A percentile compares a stretch with the other conserved stretches of the same genome.
These are phyloP conservation scores for Kodamaea hsintzibuensis DNA, from an alignment of 805 yeast genomes.

Conservation along the genomic window DNA sequence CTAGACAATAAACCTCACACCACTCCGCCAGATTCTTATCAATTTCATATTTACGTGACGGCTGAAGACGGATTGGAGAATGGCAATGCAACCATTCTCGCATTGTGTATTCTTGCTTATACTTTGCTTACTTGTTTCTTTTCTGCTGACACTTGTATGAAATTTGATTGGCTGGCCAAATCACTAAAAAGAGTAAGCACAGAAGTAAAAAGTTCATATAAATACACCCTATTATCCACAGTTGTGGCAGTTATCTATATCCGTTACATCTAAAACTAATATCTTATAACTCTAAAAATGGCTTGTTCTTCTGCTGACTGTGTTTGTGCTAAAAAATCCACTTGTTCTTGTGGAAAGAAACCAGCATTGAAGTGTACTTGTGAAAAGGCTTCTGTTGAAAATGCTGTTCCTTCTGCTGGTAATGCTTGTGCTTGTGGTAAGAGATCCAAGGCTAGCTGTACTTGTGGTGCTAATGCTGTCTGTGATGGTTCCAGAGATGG, in stretches of 20 bases:
- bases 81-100: background rate
- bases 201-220: constrained; percentile 3
- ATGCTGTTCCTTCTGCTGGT: constrained; percentile 43
- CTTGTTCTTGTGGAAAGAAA: constrained; percentile 62
- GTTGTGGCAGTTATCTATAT: constrained; percentile 5
- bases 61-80: too few species aligned
- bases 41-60: too few species aligned
- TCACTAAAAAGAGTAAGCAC: background rate
- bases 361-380: constrained; percentile 62
- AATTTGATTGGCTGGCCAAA: constrained; percentile 7
- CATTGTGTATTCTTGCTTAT: background rate
- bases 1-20: too few species aligned
- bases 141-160: constrained; percentile 9
- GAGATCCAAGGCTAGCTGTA: constrained; percentile 54
- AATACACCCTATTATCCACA: constrained; percentile 6
- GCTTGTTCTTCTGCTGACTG: constrained; percentile 31
- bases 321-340: constrained; percentile 61
- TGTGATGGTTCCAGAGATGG: constrained; percentile 46
- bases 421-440: constrained; percentile 59
- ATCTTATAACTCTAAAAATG: constrained; percentile 9
- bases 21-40: too few species aligned
- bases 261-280: background rate
- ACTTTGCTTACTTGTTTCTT: background rate
- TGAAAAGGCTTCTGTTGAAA: constrained; percentile 51
- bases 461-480: constrained; percentile 49